A percentile compares a stretch with the other conserved stretches of the same genome.
Evolutionary conservation across 495 filamentous ascomycete species (phyloP).

Genomic region (Cercophora newfieldiana): DNA sequence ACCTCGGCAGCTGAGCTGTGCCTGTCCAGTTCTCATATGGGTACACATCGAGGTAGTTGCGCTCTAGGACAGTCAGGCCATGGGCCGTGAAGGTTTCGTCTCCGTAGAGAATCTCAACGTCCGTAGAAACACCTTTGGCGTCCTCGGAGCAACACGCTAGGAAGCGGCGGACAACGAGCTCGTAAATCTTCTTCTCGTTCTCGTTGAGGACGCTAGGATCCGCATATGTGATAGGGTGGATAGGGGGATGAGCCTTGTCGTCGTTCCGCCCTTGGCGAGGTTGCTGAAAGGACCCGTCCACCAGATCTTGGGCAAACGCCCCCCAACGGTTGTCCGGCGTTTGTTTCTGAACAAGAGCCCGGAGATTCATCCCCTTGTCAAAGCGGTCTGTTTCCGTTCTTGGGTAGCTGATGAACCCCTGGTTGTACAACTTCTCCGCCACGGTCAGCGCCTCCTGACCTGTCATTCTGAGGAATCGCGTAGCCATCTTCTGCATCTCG

Average conservation of each 20-base stretch:
- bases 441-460: conserved; percentile 85
- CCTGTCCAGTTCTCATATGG: conserved; percentile 94
- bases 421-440: conserved; percentile 88
- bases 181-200: conserved; percentile 77
- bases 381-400: conserved; percentile 97
- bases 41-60: conserved; percentile 95
- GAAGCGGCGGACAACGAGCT: conserved; percentile 92
- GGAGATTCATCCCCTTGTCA: conserved; percentile 84
- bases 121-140: conserved; percentile 78
- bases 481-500: conserved; percentile 98
- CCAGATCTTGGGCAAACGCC: conserved; percentile 73
- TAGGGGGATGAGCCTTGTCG: conserved; percentile 95
- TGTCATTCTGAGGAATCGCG: conserved; percentile 77
- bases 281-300: conserved; percentile 75
- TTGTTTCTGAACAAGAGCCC: conserved; percentile 80
- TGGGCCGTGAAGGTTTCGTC: conserved; percentile 76
- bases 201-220: conserved; percentile 60
- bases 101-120: conserved; percentile 82
- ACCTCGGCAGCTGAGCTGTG: conserved; percentile 77
- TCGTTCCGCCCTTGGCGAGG: conserved; percentile 84
- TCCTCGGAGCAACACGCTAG: conserved; percentile 96
- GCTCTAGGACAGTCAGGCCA: conserved; percentile 81
- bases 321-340: conserved; percentile 75
- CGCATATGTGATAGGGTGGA: conserved; percentile 87
- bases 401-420: conserved; percentile 95